Evolutionary conservation across 768 basidiomycete species (phyloP), one percentile per base, ranked within the genome.

Genomic region (Termitomyces sp.): DNA sequence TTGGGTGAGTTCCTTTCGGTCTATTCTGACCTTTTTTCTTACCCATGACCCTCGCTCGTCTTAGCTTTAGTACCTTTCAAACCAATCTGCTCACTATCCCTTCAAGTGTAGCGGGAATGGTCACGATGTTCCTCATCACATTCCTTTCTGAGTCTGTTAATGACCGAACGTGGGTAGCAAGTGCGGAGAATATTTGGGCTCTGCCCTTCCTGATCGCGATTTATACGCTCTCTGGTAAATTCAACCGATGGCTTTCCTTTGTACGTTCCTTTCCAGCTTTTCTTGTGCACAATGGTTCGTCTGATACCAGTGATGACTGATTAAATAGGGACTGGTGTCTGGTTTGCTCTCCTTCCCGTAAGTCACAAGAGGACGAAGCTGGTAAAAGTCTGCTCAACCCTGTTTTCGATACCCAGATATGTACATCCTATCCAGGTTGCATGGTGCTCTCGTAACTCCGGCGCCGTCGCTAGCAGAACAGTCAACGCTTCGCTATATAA

Each of bases 51-150:
- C 29, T 5, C 43, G 32, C 49, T 42, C 29, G 2, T 15, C 51
- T 31, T 56, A 84, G 86, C 10, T 89, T 87, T 69, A 73, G 71
- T 55, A 88, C 86, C 5, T 83, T 87, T 68, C 67, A 79, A 48
- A 83, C 83, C 20, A 89, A 87, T 68, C 72, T 89, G 40, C 73
- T 89, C 31, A 80, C 79, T 5, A 87, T 89, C 59, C 87, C 86
- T 0, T 81, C 77, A 1, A 77, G 77, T 3, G 77, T 83, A 10
- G 71, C 78, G 0, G 81, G 80, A 7, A 84, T 86, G 47, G 50
- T 86, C 25, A 79, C 77, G 8, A 85, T 85, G 79, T 77, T 83
- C 37, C 61, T 69, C 31, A 74, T 86, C 43, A 77, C 83, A 0
- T 65, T 83, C 36, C 58, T 83, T 12, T 85, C 85, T 2, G 85